Evolutionary conservation across 2,329 filamentous ascomycete species (phyloP).

Genomic region (Lecanicillium sp.): DNA sequence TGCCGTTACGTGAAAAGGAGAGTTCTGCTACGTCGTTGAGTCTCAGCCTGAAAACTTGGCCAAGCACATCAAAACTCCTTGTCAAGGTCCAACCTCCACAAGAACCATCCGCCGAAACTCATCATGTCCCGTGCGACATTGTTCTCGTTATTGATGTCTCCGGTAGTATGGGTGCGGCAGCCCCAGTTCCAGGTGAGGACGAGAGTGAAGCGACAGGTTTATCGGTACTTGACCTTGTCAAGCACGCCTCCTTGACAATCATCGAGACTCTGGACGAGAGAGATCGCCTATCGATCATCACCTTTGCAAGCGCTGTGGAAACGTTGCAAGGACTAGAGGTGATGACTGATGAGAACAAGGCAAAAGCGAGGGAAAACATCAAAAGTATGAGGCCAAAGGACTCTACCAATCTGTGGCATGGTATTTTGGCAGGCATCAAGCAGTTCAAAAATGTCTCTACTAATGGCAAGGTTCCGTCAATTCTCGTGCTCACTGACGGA

Average conservation of each 20-base stretch:
- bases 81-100: conserved; percentile 37
- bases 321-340: conserved; percentile 36
- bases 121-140: conserved; percentile 47
- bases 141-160: conserved; percentile 56
- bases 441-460: conserved; percentile 29
- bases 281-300: conserved; percentile 51
- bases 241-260: conserved; percentile 51
- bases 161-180: conserved; percentile 41
- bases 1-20: too few species aligned
- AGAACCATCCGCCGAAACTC: conserved; percentile 18
- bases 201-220: conserved; percentile 41
- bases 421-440: conserved; percentile 40
- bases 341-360: conserved; percentile 41
- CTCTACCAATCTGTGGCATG: conserved; percentile 50
- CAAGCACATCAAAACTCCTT: conserved; percentile 22
- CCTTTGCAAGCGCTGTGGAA: conserved; percentile 34
- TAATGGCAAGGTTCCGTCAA: conserved; percentile 33
- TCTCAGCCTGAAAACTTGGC: too few species aligned
- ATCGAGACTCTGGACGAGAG: conserved; percentile 44
- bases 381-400: conserved; percentile 27
- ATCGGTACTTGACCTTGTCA: conserved; percentile 49
- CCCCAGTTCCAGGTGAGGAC: conserved; percentile 36
- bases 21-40: too few species aligned
- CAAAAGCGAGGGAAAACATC: conserved; percentile 30
- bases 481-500: conserved; percentile 48